Evolutionary conservation across 306 rosid species (phyloP), one percentile per base, ranked within the genome.

Genomic region (Pyrus betulifolia): DNA sequence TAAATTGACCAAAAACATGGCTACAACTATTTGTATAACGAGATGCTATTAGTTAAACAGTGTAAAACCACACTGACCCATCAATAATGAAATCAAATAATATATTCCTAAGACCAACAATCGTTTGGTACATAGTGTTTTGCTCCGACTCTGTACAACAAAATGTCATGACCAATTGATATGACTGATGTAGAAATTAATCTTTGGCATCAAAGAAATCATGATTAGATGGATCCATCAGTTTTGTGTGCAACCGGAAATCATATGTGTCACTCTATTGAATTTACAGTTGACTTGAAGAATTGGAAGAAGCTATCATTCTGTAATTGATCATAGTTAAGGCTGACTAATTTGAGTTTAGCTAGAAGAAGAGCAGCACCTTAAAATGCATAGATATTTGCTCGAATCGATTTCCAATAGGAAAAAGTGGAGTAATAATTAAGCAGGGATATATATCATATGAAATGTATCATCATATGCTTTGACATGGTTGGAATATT

Each of bases 121-220:
- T 63, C 31, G n/a, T 63, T 63, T 28, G 42, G 22, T 30, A 61
- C 66, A 14, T 30, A 8, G 40, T 55, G 69, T 44, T 35, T 76
- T 76, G 58, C 73, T 33, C 64, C 57, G 74, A 68, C 0, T 42
- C 12, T 15, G 44, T 65, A 7, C 61, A 71, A 69, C 46, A 27
- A 54, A 11, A 70, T 76, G 49, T 8, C 10, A 30, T 54, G 67
- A 35, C 61, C 75, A 57, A 58, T 27, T 38, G 80, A 57, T 30
- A 76, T 67, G 80, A 76, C 57, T 35, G 57, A 65, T 65, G 70
- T 25, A 57, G 55, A 76, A 55, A 67, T 66, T 54, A 42, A 44
- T 42, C 4, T 18, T 27, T 11, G 9, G 60, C 25, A 55, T 80
- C 79, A 68, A 59, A 80, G 40, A 68, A 49, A 78, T 59, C 69